Percentiles rank a stretch among this genome's conserved stretches.
Conservation (phyloP, 495 filamentous ascomycete genomes). For the Sphaerosporella brunnea region DNA sequence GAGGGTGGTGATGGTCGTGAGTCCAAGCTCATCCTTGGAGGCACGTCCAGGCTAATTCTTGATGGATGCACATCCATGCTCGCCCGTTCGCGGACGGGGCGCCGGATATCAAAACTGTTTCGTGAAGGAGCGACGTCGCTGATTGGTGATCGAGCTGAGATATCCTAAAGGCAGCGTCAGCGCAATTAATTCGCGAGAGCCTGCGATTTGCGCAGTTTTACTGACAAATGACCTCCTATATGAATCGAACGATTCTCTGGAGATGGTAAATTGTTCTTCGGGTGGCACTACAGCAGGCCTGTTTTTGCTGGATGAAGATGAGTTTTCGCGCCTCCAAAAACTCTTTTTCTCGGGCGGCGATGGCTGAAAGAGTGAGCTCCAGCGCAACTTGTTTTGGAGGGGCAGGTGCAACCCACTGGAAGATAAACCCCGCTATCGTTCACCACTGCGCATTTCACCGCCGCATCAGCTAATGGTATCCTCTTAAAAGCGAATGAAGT, state of each 20-base stretch:
- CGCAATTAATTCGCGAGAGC: constrained; percentile 4
- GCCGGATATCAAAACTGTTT: constrained; percentile 56
- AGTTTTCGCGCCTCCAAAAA: constrained; percentile 60
- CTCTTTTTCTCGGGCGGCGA: constrained; percentile 74
- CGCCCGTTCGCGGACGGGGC: constrained; percentile 33
- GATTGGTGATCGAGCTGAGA: constrained; percentile 68
- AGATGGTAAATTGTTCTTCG: constrained; percentile 81
- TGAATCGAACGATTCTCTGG: constrained; percentile 92
- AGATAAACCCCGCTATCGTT: constrained; percentile 94
- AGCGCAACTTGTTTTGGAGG: too few relatives aligned
- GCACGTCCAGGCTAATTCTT: constrained; percentile 28
- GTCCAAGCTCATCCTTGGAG: constrained; percentile 31
- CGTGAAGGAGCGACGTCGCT: constrained; percentile 40
- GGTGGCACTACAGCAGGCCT: constrained; percentile 45
- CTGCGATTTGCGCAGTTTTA: constrained; percentile 7
- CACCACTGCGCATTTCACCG: constrained; percentile 65
- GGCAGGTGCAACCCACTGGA: constrained; percentile 41
- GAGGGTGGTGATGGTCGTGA: constrained; percentile 37
- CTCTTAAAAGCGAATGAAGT: too few relatives aligned
- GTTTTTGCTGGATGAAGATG: constrained; percentile 47
- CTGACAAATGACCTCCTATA: constrained; percentile 90
- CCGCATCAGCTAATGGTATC: too few relatives aligned
- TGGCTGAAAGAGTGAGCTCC: constrained; percentile 48
- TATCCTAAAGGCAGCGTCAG: constrained; percentile 44
- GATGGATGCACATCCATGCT: constrained; percentile 28